Base-by-base conservation (phyloP, 352 stramenopile species). In the Vaucheria bursata region DNA sequence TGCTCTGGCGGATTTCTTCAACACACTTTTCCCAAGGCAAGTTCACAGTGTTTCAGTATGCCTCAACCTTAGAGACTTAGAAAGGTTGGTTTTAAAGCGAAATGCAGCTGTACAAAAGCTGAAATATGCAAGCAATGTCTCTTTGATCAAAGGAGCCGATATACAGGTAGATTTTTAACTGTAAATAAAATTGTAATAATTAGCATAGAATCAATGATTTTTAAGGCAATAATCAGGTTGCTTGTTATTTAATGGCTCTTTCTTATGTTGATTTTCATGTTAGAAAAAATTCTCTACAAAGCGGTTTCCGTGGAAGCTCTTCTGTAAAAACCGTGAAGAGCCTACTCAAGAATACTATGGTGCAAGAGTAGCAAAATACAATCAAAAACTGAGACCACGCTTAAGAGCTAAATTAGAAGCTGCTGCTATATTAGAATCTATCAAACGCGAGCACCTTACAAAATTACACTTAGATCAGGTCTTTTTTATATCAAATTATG, bases 1-100 rank as follows among this genome's bases (percentile, higher is more conserved):
- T 12, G 71, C 74, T 25, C 78, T 83, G 0, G 59, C 74, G 31
- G 75, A 83, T 40, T 83, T 80, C 33, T 83, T 83, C 71, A 78
- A 78, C 69, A 76, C 71, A 31, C 71, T 83, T 4, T 83, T 83
- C 49, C 78, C 78, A 34, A 73, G 78, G 12, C 71, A 82, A 73
- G 73, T 83, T 12, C 73, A 83, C 50, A 80, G 72, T 69, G 78
- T 73, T n/a, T 68, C 67, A 0, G 59, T 83, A 31, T 83, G 78
- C 36, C 45, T 83, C 3, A 70, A 37, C 2, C 25, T 80, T 50
- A 50, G 18, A 35, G 73, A 83, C 4, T 36, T 83, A 33, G 65
- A 45, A 1, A 5, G 32, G 32, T 32, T 83, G 64, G 70, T 71
- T 1, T 5, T 29, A 36, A 31, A 36, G 64, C 73, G 78, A 18